Percentiles rank a stretch among this genome's conserved stretches.
Conservation (phyloP, 371 early-diverging fungal genomes). For the Chytridium lagenaria region DNA sequence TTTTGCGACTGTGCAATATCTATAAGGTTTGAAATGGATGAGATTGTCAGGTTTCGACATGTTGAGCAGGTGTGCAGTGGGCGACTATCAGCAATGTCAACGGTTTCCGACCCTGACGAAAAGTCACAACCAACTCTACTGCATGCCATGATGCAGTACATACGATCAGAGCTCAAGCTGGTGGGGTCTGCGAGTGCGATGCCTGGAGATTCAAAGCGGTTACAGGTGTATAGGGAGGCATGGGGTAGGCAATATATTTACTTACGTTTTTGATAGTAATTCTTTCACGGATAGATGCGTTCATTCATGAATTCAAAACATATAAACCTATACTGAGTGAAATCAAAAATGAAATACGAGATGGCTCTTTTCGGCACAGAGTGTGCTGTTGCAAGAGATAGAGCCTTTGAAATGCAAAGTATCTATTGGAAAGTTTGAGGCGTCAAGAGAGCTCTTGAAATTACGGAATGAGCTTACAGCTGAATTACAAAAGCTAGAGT, state of each 20-base stretch:
- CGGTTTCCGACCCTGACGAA: conserved; percentile 32
- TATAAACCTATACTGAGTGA: conserved; percentile 54
- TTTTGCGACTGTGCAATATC: background rate
- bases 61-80: background rate
- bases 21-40: background rate
- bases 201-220: conserved; percentile 41
- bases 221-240: conserved; percentile 54
- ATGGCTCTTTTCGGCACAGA: conserved; percentile 33
- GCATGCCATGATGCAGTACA: conserved; percentile 28
- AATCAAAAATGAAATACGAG: conserved; percentile 57
- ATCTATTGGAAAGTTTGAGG: conserved; percentile 39
- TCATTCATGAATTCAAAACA: conserved; percentile 56
- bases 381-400: conserved; percentile 32
- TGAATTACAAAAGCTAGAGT: conserved; percentile 26
- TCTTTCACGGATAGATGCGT: conserved; percentile 35
- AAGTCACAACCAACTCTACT: conserved; percentile 41
- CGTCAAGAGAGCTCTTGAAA: conserved; percentile 41
- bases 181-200: conserved; percentile 35
- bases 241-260: conserved; percentile 46
- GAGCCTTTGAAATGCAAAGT: conserved; percentile 45
- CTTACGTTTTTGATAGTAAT: background rate
- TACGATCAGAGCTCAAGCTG: conserved; percentile 37
- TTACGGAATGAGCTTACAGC: conserved; percentile 23
- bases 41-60: background rate
- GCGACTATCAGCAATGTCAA: background rate